Evolutionary conservation across 306 rosid species (phyloP).

Genomic region (Vigna trinervia): DNA sequence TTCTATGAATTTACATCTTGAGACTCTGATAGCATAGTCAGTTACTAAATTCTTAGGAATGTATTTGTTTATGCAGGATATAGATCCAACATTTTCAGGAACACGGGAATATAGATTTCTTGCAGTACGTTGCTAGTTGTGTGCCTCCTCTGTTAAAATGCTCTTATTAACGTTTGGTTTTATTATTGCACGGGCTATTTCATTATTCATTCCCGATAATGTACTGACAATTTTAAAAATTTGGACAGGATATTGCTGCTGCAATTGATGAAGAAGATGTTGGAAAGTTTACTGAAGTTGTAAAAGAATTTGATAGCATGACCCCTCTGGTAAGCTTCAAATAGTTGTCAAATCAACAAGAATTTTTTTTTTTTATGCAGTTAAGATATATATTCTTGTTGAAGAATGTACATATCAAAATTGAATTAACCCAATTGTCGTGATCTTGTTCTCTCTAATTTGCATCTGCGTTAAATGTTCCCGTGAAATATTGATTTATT

Average conservation of each 20-base stretch:
- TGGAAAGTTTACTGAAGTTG: conserved; percentile 79
- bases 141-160: not conserved
- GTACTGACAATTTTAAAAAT: conserved; percentile 1
- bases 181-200: conserved; percentile 8
- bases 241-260: conserved; percentile 76
- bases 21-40: not conserved
- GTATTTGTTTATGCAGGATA: conserved; percentile 67
- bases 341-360: too few relatives aligned
- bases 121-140: conserved; percentile 61
- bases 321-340: conserved; percentile 75
- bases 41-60: conserved; percentile 38
- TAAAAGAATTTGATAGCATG: conserved; percentile 97
- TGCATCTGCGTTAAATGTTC: not conserved
- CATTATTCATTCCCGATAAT: not conserved
- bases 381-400: not conserved
- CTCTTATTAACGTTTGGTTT: conserved; percentile 8
- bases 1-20: conserved; percentile 43
- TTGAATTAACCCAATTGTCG: conserved; percentile 16
- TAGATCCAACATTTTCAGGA: conserved; percentile 97
- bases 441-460: not conserved
- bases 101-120: conserved; percentile 84
- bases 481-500: conserved; percentile 21
- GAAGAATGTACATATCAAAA: conserved; percentile 10
- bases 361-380: not conserved
- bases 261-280: conserved; percentile 86